phyloP scores from a whole-genome alignment of 805 yeast species.

The Candida arabinofermentans region DNA sequence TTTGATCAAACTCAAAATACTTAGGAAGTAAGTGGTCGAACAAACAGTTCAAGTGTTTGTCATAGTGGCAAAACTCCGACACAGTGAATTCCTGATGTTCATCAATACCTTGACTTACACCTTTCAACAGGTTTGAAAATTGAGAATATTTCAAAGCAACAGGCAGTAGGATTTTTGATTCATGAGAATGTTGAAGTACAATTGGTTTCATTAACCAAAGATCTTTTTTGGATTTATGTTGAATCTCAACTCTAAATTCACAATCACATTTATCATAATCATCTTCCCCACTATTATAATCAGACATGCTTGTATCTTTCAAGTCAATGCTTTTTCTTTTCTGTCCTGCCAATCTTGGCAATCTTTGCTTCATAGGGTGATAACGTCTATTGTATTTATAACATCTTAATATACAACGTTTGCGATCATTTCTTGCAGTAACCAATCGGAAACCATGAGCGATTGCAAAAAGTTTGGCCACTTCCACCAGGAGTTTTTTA shows the following conservation, averaged over 20 bases:
- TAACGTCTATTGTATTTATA: slow-evolving; percentile 11
- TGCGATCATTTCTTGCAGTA: slow-evolving; percentile 21
- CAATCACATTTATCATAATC: slow-evolving; percentile 12
- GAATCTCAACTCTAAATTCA: slow-evolving; percentile 23
- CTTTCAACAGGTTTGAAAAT: background rate
- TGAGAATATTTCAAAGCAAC: slow-evolving; percentile 4
- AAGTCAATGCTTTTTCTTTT: background rate
- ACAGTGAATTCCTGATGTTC: slow-evolving; percentile 2
- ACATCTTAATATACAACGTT: slow-evolving; percentile 23
- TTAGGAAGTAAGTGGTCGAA: slow-evolving; percentile 12
- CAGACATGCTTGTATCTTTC: background rate
- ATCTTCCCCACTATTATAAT: background rate
- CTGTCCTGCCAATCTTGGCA: slow-evolving; percentile 3
- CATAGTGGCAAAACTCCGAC: slow-evolving; percentile 6
- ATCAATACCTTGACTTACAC: background rate
- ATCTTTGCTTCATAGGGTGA: slow-evolving; percentile 4
- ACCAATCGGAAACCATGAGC: slow-evolving; percentile 25
- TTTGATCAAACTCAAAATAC: slow-evolving; percentile 3
- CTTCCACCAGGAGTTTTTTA: slow-evolving; percentile 18
- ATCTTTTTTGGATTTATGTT: slow-evolving; percentile 21
- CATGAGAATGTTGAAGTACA: slow-evolving; percentile 17
- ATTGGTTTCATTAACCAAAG: slow-evolving; percentile 26
- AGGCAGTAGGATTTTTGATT: slow-evolving; percentile 3
- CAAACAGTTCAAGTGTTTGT: slow-evolving; percentile 9
- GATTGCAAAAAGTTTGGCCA: slow-evolving; percentile 21